phyloP scores from a whole-genome alignment of 345 rosid genomes.

The Iberis pinnata region DNA sequence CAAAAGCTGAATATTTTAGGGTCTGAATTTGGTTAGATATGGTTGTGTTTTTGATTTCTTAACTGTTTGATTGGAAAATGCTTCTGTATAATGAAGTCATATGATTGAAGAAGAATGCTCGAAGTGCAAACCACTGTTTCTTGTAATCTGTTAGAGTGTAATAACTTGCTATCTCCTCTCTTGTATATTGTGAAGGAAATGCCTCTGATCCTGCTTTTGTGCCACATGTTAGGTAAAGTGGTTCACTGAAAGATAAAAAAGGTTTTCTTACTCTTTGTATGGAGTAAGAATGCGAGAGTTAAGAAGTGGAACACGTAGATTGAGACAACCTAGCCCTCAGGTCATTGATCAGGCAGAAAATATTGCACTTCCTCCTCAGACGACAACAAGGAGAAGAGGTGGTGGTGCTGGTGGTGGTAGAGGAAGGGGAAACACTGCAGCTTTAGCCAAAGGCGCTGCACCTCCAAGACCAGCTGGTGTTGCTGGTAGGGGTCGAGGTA shows the following conservation, averaged over 20 bases:
- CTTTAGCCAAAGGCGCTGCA: conserved; percentile 63
- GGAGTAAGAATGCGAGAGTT: background rate
- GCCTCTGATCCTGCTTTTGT: background rate
- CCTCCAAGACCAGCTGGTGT: conserved; percentile 55
- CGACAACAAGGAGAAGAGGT: conserved; percentile 80
- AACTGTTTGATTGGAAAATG: background rate
- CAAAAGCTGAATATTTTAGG: background rate
- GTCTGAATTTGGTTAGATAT: background rate
- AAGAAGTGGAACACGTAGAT: conserved; percentile 84
- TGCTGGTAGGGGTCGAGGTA: conserved; percentile 83
- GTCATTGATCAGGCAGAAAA: conserved; percentile 62
- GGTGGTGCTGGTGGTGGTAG: conserved; percentile 65
- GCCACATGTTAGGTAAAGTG: background rate
- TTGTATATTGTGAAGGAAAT: too few relatives aligned
- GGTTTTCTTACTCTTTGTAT: background rate
- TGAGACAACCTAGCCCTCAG: conserved; percentile 73
- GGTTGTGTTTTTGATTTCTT: background rate
- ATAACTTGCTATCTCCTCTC: too few relatives aligned
- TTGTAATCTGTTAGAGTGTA: too few relatives aligned
- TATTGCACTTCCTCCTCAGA: conserved; percentile 57
- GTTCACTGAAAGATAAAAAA: background rate
- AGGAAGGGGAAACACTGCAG: conserved; percentile 90
- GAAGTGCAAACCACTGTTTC: too few relatives aligned
- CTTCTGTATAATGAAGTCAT: background rate
- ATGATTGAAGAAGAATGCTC: background rate